These are phyloP conservation scores for Colletotrichum sp. DNA, from an alignment of 2,329 filamentous ascomycete species.

Conservation along the genomic window DNA sequence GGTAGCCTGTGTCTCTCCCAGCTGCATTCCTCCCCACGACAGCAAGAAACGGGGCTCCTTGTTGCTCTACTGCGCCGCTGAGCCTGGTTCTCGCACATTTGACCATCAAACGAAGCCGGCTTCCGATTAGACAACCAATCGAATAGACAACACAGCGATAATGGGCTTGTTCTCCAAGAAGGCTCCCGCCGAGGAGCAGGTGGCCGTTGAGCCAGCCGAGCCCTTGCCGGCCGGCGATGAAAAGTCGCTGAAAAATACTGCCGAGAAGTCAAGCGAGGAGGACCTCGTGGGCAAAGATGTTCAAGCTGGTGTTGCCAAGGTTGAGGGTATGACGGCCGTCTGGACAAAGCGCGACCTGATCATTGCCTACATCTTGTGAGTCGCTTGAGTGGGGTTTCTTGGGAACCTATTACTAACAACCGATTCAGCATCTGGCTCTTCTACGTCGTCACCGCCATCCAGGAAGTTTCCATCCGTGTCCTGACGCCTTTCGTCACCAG, in stretches of 20 bases:
- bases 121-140: neutral
- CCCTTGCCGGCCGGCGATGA: neutral
- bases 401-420: neutral
- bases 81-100: neutral
- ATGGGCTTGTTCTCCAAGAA: conserved; percentile 14
- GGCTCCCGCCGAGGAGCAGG: conserved; percentile 8
- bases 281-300: conserved; percentile 36
- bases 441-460: conserved; percentile 41
- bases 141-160: neutral
- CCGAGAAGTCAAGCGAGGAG: conserved; percentile 29
- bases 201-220: neutral
- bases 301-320: conserved; percentile 51
- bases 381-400: neutral
- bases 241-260: neutral
- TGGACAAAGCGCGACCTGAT: conserved; percentile 46
- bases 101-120: neutral
- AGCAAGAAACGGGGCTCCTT: neutral
- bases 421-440: conserved; percentile 42
- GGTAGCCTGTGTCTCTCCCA: neutral
- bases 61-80: neutral
- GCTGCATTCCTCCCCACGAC: neutral
- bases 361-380: conserved; percentile 49
- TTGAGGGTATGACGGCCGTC: conserved; percentile 52
- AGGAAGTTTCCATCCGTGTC: conserved; percentile 41
- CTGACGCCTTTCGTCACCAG: conserved; percentile 55